Evolutionary conservation across 179 eudicot genomes (phyloP), one percentile per base, ranked within the genome.

Genomic region (Spergularia azorica): DNA sequence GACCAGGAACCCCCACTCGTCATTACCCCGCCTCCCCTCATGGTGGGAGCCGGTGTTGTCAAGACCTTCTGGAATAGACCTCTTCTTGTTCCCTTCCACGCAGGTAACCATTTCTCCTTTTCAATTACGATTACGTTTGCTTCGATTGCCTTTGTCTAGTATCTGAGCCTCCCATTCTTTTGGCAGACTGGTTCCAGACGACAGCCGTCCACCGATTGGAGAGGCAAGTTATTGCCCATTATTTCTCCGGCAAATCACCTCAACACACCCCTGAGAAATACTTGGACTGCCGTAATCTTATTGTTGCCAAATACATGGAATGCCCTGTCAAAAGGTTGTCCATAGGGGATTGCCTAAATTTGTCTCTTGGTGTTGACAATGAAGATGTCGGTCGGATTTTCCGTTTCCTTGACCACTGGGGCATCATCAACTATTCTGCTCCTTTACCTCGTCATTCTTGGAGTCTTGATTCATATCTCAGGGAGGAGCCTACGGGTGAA

Each of bases 401-500:
- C 73, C 89, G 97, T 76, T 95, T 93, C 87, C 97, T 95, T 72
- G 97, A 92, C 75, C 92, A 92, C 71, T 92, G 97, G 96, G 97
- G 97, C 26, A 87, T 92, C 75, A 87, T 92, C 46, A 92, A 92
- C 73, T 92, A 43, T 43, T 89, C 90, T 86, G 91, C 92, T 56
- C 77, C 88, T 26, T 80, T 78, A 62, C 83, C 70, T 76, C 79
- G 52, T 38, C 89, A 88, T 69, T 55, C 80, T 48, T 87, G 65
- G 81, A 86, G 78, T 81, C 80, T 87, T 73, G 88, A 85, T 32
- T 83, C 88, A 10, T 84, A 76, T 80, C 79, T 95, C 72, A 84
- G 79, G 68, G 97, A 91, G 86, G 97, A 93, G 77, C 63, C 86
- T 38, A 93, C 79, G 76, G 91, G 92, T 58, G 97, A 95, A 77